These are phyloP conservation scores for Pinus albicaulis DNA, from an alignment of 75 land plant genomes.

Conservation along the genomic window DNA sequence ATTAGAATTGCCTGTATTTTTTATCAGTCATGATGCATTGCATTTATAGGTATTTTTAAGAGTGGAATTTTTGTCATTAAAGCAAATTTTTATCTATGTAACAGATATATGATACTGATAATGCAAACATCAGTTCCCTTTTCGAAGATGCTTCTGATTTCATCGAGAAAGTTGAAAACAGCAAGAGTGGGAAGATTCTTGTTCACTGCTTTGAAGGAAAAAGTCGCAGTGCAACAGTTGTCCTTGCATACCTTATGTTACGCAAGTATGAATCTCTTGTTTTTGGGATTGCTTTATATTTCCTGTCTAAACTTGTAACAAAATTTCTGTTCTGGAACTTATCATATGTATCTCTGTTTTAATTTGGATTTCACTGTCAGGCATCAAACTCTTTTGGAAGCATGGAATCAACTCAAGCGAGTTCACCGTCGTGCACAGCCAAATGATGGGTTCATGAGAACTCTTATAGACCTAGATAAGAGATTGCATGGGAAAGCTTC, in stretches of 20 bases:
- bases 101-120: conserved; percentile 83
- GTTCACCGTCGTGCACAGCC: conserved; percentile 91
- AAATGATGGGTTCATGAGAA: conserved; percentile 91
- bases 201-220: conserved; percentile 99
- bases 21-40: not conserved
- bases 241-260: conserved; percentile 89
- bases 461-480: conserved; percentile 64
- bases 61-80: not conserved
- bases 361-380: conserved; percentile 19
- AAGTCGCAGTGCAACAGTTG: conserved; percentile 91
- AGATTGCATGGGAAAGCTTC: conserved; percentile 76
- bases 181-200: conserved; percentile 57
- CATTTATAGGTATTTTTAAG: too few species aligned
- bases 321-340: too few species aligned
- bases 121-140: conserved; percentile 60
- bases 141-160: conserved; percentile 77
- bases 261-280: conserved; percentile 56
- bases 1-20: not conserved
- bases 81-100: not conserved
- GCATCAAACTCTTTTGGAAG: conserved; percentile 56
- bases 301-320: not conserved
- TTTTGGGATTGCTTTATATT: not conserved
- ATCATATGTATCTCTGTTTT: too few species aligned
- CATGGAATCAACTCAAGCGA: conserved; percentile 78
- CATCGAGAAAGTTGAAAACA: conserved; percentile 56